Percentiles rank a stretch among this genome's conserved stretches.
Evolutionary conservation across 2,329 filamentous ascomycete genomes (phyloP).

Genomic region (Diplodia corticola): DNA sequence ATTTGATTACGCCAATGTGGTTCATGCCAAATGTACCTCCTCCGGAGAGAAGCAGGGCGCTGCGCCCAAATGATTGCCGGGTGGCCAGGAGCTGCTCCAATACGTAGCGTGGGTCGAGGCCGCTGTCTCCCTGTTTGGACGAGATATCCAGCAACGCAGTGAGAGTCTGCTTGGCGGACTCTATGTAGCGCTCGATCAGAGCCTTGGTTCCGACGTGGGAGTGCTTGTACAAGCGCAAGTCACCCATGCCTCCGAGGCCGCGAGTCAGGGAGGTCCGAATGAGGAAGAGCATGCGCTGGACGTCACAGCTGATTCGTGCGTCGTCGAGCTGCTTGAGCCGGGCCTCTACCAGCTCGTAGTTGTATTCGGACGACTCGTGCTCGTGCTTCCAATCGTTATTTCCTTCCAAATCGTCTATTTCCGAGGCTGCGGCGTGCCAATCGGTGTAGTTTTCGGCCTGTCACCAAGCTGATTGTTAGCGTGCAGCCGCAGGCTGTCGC

Average conservation of each 20-base stretch:
- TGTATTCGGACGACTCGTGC: constrained; percentile 67
- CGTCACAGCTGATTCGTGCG: constrained; percentile 70
- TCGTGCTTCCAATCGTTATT: constrained; percentile 80
- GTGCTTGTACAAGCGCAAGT: constrained; percentile 77
- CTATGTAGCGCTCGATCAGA: constrained; percentile 83
- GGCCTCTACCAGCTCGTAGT: constrained; percentile 66
- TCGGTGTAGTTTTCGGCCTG: constrained; percentile 68
- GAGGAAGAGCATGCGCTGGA: constrained; percentile 74
- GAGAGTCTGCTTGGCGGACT: constrained; percentile 74
- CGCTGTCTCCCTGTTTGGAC: constrained; percentile 49
- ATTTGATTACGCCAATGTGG: constrained; percentile 84
- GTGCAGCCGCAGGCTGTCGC: background rate
- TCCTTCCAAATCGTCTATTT: constrained; percentile 76
- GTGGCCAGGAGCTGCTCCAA: constrained; percentile 71
- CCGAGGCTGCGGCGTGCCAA: constrained; percentile 73
- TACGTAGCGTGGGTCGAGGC: constrained; percentile 60
- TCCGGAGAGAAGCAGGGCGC: constrained; percentile 77
- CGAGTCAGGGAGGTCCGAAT: constrained; percentile 78
- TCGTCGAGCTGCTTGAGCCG: constrained; percentile 74
- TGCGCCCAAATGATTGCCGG: constrained; percentile 81
- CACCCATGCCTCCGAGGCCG: constrained; percentile 83
- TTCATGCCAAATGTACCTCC: constrained; percentile 91
- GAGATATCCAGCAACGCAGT: constrained; percentile 66
- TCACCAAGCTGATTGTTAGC: constrained; percentile 25
- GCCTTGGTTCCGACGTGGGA: constrained; percentile 83